Conservation (phyloP, 1,284 basidiomycete species). For the Gymnopus androsaceus region DNA sequence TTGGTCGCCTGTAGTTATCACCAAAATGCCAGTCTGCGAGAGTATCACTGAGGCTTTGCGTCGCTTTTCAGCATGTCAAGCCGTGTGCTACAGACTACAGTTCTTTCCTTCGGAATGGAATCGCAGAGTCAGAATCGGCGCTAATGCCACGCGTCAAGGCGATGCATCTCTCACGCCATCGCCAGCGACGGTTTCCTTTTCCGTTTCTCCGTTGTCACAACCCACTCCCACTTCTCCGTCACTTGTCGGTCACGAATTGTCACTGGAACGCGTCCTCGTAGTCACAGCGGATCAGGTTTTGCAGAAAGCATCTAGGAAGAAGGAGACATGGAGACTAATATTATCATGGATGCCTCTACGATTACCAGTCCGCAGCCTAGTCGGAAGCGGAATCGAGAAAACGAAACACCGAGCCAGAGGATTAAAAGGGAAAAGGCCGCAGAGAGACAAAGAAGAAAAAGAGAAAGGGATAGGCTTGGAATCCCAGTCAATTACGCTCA, state of each 20-base stretch:
- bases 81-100: no score
- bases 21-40: no score
- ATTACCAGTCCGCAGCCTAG: background rate
- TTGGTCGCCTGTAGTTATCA: no score
- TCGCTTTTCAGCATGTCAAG: no score
- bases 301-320: background rate
- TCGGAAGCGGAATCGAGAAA: slow-evolving; percentile 37
- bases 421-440: slow-evolving; percentile 79
- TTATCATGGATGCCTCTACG: background rate
- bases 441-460: slow-evolving; percentile 75
- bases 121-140: no score
- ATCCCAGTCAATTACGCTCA: slow-evolving; percentile 42
- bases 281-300: slow-evolving; percentile 9
- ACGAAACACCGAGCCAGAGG: slow-evolving; percentile 68
- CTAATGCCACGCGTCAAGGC: no score
- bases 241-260: slow-evolving; percentile 14
- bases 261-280: slow-evolving; percentile 1
- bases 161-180: background rate
- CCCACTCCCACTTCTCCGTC: background rate
- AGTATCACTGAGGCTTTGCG: no score
- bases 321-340: background rate
- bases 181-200: background rate
- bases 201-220: background rate
- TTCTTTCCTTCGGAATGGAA: no score
- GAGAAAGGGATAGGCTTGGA: slow-evolving; percentile 64